phyloP scores from a whole-genome alignment of 805 yeast genomes.

The Brettanomyces anomalus region DNA sequence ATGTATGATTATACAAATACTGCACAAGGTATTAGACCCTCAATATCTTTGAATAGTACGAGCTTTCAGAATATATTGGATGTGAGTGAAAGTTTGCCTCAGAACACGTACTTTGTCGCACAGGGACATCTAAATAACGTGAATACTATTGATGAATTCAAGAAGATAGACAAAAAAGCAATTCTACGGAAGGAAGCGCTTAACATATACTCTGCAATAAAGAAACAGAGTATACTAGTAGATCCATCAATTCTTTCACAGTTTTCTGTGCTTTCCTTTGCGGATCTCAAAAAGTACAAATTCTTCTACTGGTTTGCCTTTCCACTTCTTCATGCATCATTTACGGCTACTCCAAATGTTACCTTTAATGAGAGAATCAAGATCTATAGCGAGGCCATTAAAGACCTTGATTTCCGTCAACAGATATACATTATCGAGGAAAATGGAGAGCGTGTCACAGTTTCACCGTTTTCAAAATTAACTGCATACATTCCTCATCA shows the following conservation, averaged over 20 bases:
- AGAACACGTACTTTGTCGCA: constrained; percentile 14
- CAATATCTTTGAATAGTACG: constrained; percentile 9
- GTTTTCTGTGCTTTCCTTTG: constrained; percentile 56
- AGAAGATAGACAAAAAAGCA: constrained; percentile 50
- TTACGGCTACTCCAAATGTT: constrained; percentile 24
- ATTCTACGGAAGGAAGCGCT: constrained; percentile 39
- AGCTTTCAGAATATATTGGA: constrained; percentile 1
- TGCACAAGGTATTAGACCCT: constrained; percentile 24
- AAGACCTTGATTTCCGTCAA: neutral
- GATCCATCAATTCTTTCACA: constrained; percentile 33
- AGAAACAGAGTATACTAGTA: constrained; percentile 24
- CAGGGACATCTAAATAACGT: constrained; percentile 42
- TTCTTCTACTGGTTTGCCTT: constrained; percentile 87
- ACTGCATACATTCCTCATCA: neutral
- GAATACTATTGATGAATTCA: constrained; percentile 85
- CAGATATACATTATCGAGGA: constrained; percentile 13
- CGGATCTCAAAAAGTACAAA: constrained; percentile 82
- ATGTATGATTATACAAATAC: constrained; percentile 22
- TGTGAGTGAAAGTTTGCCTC: neutral
- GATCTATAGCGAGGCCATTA: neutral
- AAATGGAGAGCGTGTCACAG: neutral
- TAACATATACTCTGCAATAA: constrained; percentile 18
- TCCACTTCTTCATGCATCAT: constrained; percentile 52
- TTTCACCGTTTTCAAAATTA: constrained; percentile 5
- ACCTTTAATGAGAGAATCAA: neutral